Conservation (phyloP, 441 rosid species). For the Breynia disticha region DNA sequence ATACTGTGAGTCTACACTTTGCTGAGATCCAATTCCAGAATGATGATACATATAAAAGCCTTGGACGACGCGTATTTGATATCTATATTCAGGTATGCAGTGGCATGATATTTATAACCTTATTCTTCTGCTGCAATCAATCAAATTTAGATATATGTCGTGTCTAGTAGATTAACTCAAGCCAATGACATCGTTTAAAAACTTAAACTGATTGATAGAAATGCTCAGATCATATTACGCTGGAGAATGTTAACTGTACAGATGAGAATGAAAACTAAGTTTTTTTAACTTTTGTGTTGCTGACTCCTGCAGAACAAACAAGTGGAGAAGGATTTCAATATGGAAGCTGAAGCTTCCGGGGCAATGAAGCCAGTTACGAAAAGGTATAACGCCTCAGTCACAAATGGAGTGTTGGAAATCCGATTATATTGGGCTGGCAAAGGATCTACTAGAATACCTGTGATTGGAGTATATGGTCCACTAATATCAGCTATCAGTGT, state of each 20-base stretch:
- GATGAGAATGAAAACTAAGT: too few species aligned
- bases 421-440: conserved; percentile 30
- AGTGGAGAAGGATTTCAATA: conserved; percentile 19
- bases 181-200: too few species aligned
- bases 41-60: conserved; percentile 33
- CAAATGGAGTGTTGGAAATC: conserved; percentile 21
- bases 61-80: conserved; percentile 55
- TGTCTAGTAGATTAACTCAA: too few species aligned
- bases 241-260: too few species aligned
- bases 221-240: too few species aligned
- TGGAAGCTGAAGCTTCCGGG: conserved; percentile 20
- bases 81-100: conserved; percentile 47
- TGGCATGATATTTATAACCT: neutral
- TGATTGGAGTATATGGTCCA: conserved; percentile 27
- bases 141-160: too few species aligned
- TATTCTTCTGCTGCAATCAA: too few species aligned
- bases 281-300: too few species aligned
- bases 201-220: too few species aligned
- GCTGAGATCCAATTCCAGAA: conserved; percentile 42
- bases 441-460: conserved; percentile 27
- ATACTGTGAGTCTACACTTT: conserved; percentile 41
- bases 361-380: conserved; percentile 14
- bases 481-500: conserved; percentile 27
- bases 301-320: conserved; percentile 17
- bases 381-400: conserved; percentile 19